Evolutionary conservation across 1,284 basidiomycete species (phyloP).

Genomic region (Sporisorium exsertum): DNA sequence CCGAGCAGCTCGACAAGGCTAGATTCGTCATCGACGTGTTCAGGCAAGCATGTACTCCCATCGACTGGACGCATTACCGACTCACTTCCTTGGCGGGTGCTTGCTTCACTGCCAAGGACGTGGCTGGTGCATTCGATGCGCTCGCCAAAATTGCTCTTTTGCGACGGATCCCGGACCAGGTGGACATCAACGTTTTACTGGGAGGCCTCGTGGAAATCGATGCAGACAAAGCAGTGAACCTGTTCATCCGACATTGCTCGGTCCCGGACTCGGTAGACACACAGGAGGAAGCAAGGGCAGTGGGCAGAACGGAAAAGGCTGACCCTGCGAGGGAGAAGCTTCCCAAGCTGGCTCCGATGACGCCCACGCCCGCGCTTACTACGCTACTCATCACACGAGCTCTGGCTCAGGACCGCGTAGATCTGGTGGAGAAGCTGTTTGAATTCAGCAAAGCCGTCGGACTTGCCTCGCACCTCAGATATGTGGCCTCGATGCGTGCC

Average conservation of each 20-base stretch:
- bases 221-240: slow-evolving; percentile 35
- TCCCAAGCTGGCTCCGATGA: slow-evolving; percentile 39
- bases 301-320: neutral
- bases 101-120: slow-evolving; percentile 35
- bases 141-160: slow-evolving; percentile 31
- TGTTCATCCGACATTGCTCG: slow-evolving; percentile 39
- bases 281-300: neutral
- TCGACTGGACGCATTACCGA: slow-evolving; percentile 46
- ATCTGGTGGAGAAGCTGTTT: slow-evolving; percentile 29
- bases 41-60: slow-evolving; percentile 15
- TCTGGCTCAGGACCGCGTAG: slow-evolving; percentile 20
- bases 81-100: slow-evolving; percentile 34
- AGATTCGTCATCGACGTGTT: slow-evolving; percentile 35
- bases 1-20: slow-evolving; percentile 22
- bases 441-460: slow-evolving; percentile 21
- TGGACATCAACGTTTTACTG: slow-evolving; percentile 39
- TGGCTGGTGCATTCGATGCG: slow-evolving; percentile 37
- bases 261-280: neutral
- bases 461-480: slow-evolving; percentile 6
- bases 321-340: neutral
- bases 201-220: slow-evolving; percentile 35
- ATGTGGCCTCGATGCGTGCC: slow-evolving; percentile 11
- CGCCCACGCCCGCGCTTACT: slow-evolving; percentile 14
- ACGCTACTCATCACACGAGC: slow-evolving; percentile 32
- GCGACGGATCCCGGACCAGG: slow-evolving; percentile 32